Evolutionary conservation across 2,329 filamentous ascomycete species (phyloP), one percentile per base, ranked within the genome.

Genomic region (Phyllosticta citribraziliensis): DNA sequence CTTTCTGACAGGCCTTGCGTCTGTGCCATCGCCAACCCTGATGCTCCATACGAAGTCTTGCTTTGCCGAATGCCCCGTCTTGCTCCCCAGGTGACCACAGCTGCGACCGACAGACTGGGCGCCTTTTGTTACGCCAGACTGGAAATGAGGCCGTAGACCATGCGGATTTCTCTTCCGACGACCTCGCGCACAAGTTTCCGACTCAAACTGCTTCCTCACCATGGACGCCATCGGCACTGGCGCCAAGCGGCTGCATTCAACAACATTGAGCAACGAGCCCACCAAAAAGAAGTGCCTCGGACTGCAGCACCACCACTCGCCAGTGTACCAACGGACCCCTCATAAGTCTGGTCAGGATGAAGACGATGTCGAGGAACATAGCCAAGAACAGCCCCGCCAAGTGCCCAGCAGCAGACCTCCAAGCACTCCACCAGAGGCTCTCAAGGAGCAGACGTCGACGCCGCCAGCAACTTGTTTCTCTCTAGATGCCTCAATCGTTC

Each of bases 401-500:
- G 14, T 47, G 14, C 6, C 40, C 6, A n/a, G 17, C 40, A 47
- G 40, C 40, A 17, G 40, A n/a, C 17, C 40, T 8, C 40, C 14
- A n/a, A 47, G 40, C 17, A 47, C 17, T n/a, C 40, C 40, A 6
- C 6, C 40, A 47, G 40, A n/a, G 40, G 40, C 40, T n/a, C n/a
- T n/a, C 40, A n/a, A 54, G 56, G 2, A 55, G 62, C 30, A 57
- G 56, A 27, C 57, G 11, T 19, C 55, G 33, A 12, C 33, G 22
- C 19, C 57, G 52, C 68, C 68, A 8, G 65, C 67, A 61, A 76
- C 68, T 53, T 67, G 68, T 19, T 88, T 88, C 67, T 74, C 78
- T 9, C 71, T 79, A 10, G 81, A 88, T 76, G 84, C 86, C 1
- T 90, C 88, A 1, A 84, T 92, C 60, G 82, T 91, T 6, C 78